Conservation (phyloP, 2,329 filamentous ascomycete species). For the Diaporthe sp. region DNA sequence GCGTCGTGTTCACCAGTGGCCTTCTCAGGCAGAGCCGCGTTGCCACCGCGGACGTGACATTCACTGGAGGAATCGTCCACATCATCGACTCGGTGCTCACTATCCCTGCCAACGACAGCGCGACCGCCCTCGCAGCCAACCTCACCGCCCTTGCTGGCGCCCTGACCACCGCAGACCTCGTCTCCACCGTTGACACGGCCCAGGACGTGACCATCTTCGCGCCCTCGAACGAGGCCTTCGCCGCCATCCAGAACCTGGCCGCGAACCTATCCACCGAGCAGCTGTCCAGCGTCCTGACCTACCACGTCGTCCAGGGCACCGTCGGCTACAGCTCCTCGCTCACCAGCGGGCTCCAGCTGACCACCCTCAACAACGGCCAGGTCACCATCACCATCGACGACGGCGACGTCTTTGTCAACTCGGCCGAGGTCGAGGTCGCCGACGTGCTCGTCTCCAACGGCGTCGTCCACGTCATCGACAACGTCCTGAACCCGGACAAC, state of each 20-base stretch:
- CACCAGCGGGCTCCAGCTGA: conserved; percentile 46
- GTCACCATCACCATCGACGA: conserved; percentile 59
- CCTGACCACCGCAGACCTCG: conserved; percentile 58
- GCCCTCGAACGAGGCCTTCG: conserved; percentile 72
- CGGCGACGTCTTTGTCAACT: conserved; percentile 62
- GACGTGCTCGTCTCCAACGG: conserved; percentile 70
- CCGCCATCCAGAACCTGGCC: conserved; percentile 66
- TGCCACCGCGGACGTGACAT: conserved; percentile 63
- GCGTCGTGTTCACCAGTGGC: conserved; percentile 66
- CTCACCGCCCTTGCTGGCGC: conserved; percentile 62
- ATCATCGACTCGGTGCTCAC: conserved; percentile 63
- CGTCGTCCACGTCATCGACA: conserved; percentile 70
- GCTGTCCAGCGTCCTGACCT: conserved; percentile 68
- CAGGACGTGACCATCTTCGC: conserved; percentile 74
- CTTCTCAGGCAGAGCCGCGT: conserved; percentile 63
- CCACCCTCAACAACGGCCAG: conserved; percentile 61
- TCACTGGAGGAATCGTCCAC: conserved; percentile 68
- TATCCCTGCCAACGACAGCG: conserved; percentile 59
- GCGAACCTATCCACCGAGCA: conserved; percentile 60
- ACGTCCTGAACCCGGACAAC: conserved; percentile 61
- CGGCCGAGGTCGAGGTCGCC: conserved; percentile 64
- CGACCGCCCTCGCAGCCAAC: conserved; percentile 56
- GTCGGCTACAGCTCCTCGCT: conserved; percentile 65
- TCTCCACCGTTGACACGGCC: conserved; percentile 55
- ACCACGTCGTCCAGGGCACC: conserved; percentile 72